These are phyloP conservation scores for Solanum gandarillasii DNA, from an alignment of 257 asterid genomes.

Conservation along the genomic window DNA sequence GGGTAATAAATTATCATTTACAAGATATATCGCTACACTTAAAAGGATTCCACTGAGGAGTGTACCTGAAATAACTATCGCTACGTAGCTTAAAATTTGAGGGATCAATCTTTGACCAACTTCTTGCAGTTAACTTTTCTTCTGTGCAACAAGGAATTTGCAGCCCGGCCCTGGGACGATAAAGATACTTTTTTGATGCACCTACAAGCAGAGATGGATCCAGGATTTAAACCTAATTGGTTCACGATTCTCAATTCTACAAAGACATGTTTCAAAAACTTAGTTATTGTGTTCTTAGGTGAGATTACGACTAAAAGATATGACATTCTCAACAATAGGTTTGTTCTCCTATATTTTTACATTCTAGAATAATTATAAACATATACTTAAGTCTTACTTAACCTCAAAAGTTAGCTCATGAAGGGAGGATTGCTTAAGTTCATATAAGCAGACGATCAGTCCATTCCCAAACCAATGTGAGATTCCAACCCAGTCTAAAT, in stretches of 20 bases:
- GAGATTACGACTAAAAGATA: background rate
- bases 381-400: background rate
- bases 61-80: slow-evolving; percentile 81
- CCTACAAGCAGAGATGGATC: slow-evolving; percentile 21
- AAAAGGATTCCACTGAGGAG: background rate
- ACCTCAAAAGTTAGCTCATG: background rate
- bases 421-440: background rate
- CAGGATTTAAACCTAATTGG: background rate
- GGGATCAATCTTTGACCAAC: slow-evolving; percentile 77
- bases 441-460: background rate
- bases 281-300: background rate
- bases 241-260: background rate
- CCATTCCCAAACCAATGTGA: background rate
- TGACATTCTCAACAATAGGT: background rate
- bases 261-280: background rate
- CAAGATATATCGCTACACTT: background rate
- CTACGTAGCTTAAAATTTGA: slow-evolving; percentile 78
- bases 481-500: background rate
- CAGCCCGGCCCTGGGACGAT: slow-evolving; percentile 76
- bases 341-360: background rate
- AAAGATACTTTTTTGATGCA: slow-evolving; percentile 48
- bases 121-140: slow-evolving; percentile 56
- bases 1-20: background rate
- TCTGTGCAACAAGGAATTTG: slow-evolving; percentile 57
- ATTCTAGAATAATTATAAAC: background rate